A percentile compares a stretch with the other conserved stretches of the same genome.
Conservation (phyloP, 345 rosid species). For the Sisymbrium altissimum region DNA sequence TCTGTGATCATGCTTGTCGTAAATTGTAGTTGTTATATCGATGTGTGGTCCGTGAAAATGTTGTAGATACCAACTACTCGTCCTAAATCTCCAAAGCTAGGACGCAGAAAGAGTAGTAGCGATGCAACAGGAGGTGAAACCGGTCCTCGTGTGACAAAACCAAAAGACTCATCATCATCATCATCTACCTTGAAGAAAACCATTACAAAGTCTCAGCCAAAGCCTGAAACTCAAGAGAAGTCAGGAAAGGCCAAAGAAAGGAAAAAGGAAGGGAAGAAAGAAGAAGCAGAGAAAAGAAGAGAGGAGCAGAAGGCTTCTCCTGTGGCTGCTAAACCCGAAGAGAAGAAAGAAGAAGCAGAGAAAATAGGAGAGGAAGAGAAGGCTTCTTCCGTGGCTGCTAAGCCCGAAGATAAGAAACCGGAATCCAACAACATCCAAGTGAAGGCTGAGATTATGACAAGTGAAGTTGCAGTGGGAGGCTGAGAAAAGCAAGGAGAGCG, state of each 20-base stretch:
- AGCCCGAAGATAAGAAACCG: conserved; percentile 27
- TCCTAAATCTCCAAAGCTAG: conserved; percentile 85
- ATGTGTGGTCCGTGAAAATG: conserved; percentile 6
- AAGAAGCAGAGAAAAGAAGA: conserved; percentile 17
- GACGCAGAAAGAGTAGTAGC: conserved; percentile 61
- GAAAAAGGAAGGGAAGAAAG: conserved; percentile 25
- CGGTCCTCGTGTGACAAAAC: conserved; percentile 37
- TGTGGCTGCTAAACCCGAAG: conserved; percentile 18
- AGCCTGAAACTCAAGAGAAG: conserved; percentile 38
- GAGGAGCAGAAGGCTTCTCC: conserved; percentile 35
- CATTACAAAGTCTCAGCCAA: conserved; percentile 46
- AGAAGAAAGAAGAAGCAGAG: conserved; percentile 31
- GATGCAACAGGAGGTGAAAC: conserved; percentile 43
- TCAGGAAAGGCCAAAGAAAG: conserved; percentile 15
- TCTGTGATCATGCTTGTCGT: conserved; percentile 2
- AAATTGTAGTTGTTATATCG: background rate
- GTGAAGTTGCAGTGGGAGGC: conserved; percentile 62
- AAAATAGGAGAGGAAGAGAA: conserved; percentile 34
- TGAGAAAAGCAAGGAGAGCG: conserved; percentile 28
- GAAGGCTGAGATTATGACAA: conserved; percentile 52
- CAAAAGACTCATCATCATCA: conserved; percentile 37
- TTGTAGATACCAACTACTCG: conserved; percentile 87
- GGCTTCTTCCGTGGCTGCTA: conserved; percentile 14
- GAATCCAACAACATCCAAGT: conserved; percentile 38
- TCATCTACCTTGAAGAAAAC: conserved; percentile 42